phyloP scores from a whole-genome alignment of 2,329 filamentous ascomycete genomes.

The Penicillium sp. region DNA sequence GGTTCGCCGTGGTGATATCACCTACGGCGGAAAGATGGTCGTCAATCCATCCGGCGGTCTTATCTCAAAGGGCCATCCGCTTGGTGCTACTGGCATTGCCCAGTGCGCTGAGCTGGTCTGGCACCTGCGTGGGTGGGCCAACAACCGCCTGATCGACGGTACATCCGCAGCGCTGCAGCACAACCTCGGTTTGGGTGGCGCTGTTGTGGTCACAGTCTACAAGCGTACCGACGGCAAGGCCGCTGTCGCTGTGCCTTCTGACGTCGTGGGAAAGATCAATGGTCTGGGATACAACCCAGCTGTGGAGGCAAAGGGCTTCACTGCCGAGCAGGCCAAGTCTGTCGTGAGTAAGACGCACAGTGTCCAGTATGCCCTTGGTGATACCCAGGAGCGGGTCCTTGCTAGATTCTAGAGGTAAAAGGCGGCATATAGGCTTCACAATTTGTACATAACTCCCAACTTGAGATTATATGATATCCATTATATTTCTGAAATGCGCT shows the following conservation, averaged over 20 bases:
- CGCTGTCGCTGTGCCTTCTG: constrained; percentile 60
- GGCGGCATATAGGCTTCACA: constrained; percentile 11
- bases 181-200: constrained; percentile 88
- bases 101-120: constrained; percentile 94
- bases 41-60: constrained; percentile 93
- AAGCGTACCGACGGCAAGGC: constrained; percentile 73
- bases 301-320: constrained; percentile 84
- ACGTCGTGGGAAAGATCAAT: constrained; percentile 63
- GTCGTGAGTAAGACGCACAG: constrained; percentile 68
- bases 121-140: constrained; percentile 94
- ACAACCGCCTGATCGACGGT: constrained; percentile 70
- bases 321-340: constrained; percentile 66
- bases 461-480: constrained; percentile 1
- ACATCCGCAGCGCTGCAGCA: constrained; percentile 81
- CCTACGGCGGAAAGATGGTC: constrained; percentile 77
- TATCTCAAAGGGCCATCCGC: constrained; percentile 93
- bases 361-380: constrained; percentile 75
- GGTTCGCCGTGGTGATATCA: constrained; percentile 83
- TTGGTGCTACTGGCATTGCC: constrained; percentile 90
- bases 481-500: background rate
- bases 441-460: constrained; percentile 5
- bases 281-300: constrained; percentile 89
- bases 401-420: constrained; percentile 55
- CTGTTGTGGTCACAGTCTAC: constrained; percentile 87
- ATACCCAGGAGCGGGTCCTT: constrained; percentile 71